Conservation (phyloP, 345 rosid genomes). For the Firmiana major region DNA sequence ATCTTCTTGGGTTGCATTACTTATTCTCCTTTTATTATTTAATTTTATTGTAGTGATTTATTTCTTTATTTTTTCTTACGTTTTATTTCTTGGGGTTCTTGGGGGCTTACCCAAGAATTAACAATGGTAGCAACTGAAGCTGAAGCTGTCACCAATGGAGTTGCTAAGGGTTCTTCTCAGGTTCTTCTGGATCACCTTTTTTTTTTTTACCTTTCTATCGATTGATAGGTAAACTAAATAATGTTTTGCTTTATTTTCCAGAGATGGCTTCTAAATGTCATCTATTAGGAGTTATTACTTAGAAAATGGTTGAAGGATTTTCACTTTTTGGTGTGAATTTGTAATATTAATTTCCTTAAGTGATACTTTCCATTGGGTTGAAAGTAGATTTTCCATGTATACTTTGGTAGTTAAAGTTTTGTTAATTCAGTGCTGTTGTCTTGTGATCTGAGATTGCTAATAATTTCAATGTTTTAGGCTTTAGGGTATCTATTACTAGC, state of each 20-base stretch:
- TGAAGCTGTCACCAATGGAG: conserved; percentile 20
- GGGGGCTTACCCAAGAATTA: neutral
- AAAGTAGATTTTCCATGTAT: neutral
- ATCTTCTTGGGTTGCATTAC: neutral
- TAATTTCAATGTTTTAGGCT: neutral
- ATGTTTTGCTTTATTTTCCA: neutral
- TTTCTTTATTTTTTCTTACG: neutral
- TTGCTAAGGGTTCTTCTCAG: conserved; percentile 21
- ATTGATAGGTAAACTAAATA: neutral
- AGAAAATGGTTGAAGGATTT: neutral
- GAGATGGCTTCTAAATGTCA: neutral
- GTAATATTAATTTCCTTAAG: neutral
- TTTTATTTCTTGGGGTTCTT: neutral
- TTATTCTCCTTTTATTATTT: neutral
- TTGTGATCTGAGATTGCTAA: neutral
- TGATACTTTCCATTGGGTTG: neutral
- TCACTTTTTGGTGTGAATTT: neutral
- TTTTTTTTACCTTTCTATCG: neutral
- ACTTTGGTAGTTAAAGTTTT: neutral
- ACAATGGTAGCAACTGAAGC: conserved; percentile 24
- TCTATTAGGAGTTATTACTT: too few species aligned
- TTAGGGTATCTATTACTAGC: neutral
- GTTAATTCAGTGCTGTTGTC: neutral
- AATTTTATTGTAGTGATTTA: too few species aligned
- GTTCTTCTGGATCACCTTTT: neutral